Conservation (phyloP, 139 green algal species). For the Chlamydomonas incerta region DNA sequence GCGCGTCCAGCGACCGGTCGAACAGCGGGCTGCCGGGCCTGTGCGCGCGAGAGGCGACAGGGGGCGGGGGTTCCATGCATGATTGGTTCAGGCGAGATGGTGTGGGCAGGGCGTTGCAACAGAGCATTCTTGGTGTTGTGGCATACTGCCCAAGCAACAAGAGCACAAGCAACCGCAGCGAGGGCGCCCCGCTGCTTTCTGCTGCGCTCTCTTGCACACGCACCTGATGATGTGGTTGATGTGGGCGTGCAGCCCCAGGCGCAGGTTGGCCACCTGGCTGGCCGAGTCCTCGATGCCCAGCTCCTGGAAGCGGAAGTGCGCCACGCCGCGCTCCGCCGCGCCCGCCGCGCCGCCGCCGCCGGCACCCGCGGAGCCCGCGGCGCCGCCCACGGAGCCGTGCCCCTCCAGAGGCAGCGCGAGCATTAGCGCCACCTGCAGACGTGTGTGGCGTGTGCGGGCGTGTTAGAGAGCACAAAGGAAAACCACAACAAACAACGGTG, state of each 20-base stretch:
- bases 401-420: conserved; percentile 32
- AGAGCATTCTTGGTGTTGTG: too few relatives aligned
- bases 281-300: conserved; percentile 44
- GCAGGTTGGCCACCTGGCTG: conserved; percentile 50
- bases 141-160: too few relatives aligned
- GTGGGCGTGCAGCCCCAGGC: conserved; percentile 72
- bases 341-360: neutral
- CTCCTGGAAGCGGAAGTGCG: conserved; percentile 37
- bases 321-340: neutral
- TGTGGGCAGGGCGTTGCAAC: too few relatives aligned
- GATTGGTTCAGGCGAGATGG: too few relatives aligned
- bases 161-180: too few relatives aligned
- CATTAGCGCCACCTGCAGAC: conserved; percentile 43
- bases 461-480: too few relatives aligned
- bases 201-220: too few relatives aligned
- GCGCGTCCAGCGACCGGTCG: conserved; percentile 48
- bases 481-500: too few relatives aligned
- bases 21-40: conserved; percentile 54
- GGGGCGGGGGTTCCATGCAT: too few relatives aligned
- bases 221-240: conserved; percentile 65
- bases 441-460: too few relatives aligned
- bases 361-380: neutral
- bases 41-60: neutral
- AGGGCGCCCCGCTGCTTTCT: too few relatives aligned
- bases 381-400: neutral